phyloP scores from a whole-genome alignment of 768 basidiomycete species.

The Tremella fuciformis region DNA sequence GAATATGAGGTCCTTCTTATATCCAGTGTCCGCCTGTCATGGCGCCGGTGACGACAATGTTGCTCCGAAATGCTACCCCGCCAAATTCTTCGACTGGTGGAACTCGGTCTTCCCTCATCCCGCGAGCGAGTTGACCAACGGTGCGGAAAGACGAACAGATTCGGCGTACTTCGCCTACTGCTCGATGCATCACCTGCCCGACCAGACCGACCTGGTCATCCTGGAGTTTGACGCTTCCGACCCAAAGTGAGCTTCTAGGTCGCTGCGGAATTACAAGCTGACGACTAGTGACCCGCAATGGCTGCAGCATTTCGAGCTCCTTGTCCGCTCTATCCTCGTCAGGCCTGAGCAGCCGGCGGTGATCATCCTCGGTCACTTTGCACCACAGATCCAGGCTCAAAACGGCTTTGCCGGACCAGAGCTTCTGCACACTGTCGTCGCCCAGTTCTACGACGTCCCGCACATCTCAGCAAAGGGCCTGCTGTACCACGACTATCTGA shows the following conservation, averaged over 20 bases:
- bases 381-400: slow-evolving; percentile 72
- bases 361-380: slow-evolving; percentile 91
- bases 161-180: slow-evolving; percentile 95
- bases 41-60: slow-evolving; percentile 90
- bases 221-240: slow-evolving; percentile 93
- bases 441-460: slow-evolving; percentile 96
- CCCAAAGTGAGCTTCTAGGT: slow-evolving; percentile 61
- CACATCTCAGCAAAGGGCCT: slow-evolving; percentile 75
- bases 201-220: slow-evolving; percentile 89
- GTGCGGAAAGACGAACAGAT: slow-evolving; percentile 88
- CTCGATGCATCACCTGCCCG: slow-evolving; percentile 87
- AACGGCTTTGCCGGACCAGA: slow-evolving; percentile 88
- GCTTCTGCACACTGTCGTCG: slow-evolving; percentile 81
- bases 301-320: slow-evolving; percentile 82
- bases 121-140: slow-evolving; percentile 93
- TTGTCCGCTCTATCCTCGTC: slow-evolving; percentile 84
- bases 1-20: slow-evolving; percentile 8
- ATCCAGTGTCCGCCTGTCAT: slow-evolving; percentile 81
- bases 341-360: slow-evolving; percentile 89
- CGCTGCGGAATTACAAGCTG: slow-evolving; percentile 5
- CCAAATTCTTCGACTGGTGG: slow-evolving; percentile 95
- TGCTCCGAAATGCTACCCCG: slow-evolving; percentile 80
- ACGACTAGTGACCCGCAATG: slow-evolving; percentile 63
- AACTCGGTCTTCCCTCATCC: slow-evolving; percentile 96
- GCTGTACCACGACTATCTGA: slow-evolving; percentile 78